These are phyloP conservation scores for Pseudogymnoascus sp. DNA, from an alignment of 2,329 filamentous ascomycete genomes.

Conservation along the genomic window DNA sequence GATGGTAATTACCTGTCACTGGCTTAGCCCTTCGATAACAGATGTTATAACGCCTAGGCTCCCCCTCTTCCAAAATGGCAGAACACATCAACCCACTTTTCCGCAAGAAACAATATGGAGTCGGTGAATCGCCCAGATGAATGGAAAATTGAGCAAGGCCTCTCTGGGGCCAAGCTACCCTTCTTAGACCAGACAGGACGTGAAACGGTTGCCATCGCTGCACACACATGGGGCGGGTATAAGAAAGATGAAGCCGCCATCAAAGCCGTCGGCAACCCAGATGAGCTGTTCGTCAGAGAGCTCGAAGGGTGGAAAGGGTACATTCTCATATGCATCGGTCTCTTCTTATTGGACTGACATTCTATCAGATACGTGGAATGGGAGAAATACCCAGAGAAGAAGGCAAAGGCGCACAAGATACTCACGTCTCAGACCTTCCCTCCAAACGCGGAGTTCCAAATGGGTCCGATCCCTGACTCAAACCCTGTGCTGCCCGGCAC, in stretches of 20 bases:
- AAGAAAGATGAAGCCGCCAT: slow-evolving; percentile 36
- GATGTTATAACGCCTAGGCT: background rate
- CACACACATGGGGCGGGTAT: slow-evolving; percentile 25
- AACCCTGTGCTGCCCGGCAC: slow-evolving; percentile 50
- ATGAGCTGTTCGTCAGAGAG: slow-evolving; percentile 35
- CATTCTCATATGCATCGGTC: slow-evolving; percentile 1
- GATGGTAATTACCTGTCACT: background rate
- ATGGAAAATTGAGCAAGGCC: slow-evolving; percentile 46
- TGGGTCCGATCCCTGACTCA: slow-evolving; percentile 44
- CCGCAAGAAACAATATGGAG: slow-evolving; percentile 9
- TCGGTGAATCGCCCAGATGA: slow-evolving; percentile 33
- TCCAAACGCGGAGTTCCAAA: slow-evolving; percentile 43
- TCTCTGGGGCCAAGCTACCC: slow-evolving; percentile 38
- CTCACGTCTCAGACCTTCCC: slow-evolving; percentile 42
- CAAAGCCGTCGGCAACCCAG: slow-evolving; percentile 32
- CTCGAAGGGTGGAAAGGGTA: slow-evolving; percentile 39
- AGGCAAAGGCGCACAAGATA: slow-evolving; percentile 48
- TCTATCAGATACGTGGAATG: slow-evolving; percentile 51
- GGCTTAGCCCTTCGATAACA: background rate
- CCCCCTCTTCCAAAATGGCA: background rate
- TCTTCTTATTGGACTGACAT: slow-evolving; percentile 6
- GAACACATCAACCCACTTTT: background rate
- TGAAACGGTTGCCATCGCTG: slow-evolving; percentile 27
- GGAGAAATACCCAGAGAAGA: slow-evolving; percentile 63
- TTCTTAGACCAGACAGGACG: slow-evolving; percentile 38